Percentiles rank a stretch among this genome's conserved stretches.
Evolutionary conservation across 2,329 filamentous ascomycete species (phyloP).

Genomic region (Fusarium gaditjirri): DNA sequence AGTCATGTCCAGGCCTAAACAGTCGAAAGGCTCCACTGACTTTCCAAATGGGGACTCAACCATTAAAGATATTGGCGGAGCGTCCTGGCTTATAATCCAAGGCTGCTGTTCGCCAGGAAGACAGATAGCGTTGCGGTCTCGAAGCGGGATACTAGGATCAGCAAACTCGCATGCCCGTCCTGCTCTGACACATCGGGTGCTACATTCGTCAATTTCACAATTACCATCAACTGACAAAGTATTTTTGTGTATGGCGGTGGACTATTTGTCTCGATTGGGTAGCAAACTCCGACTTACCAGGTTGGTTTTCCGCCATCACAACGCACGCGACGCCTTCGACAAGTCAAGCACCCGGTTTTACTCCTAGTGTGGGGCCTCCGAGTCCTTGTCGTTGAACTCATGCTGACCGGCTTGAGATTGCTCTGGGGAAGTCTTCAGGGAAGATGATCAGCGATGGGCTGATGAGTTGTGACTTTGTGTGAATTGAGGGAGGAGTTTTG

Average conservation of each 20-base stretch:
- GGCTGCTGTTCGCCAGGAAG: constrained; percentile 41
- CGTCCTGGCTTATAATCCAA: constrained; percentile 16
- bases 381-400: constrained; percentile 11
- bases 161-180: constrained; percentile 31
- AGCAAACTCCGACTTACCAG: constrained; percentile 29
- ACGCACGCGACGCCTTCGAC: constrained; percentile 37
- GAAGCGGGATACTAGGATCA: constrained; percentile 31
- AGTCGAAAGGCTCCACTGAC: constrained; percentile 35
- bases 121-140: constrained; percentile 31
- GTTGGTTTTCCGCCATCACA: constrained; percentile 33
- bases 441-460: not conserved
- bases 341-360: constrained; percentile 34
- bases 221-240: accelerated
- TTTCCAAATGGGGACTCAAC: not conserved
- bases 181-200: constrained; percentile 26
- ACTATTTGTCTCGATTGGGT: not conserved
- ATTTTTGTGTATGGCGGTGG: not conserved
- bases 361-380: constrained; percentile 39
- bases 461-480: not conserved
- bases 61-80: not conserved
- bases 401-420: not conserved
- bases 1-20: constrained; percentile 37
- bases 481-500: not conserved
- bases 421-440: not conserved
- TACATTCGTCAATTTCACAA: not conserved